These are phyloP conservation scores for Haemoproteus tartakovskyi DNA, from an alignment of 169 alveolate species.

Conservation along the genomic window DNA sequence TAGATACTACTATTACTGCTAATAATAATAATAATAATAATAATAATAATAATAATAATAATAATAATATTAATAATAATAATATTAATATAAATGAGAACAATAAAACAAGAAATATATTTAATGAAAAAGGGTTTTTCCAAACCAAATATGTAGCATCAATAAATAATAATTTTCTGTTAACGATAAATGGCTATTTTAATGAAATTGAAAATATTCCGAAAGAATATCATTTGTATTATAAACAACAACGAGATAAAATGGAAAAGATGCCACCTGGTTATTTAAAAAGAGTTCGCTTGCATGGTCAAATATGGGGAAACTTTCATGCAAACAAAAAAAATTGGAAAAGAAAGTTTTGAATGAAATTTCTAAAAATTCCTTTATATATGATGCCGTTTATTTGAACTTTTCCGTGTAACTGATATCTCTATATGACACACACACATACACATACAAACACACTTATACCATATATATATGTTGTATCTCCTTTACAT, in stretches of 20 bases:
- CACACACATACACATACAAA: too few species aligned
- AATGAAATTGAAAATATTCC: conserved; percentile 38
- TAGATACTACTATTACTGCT: too few species aligned
- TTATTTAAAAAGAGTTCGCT: conserved; percentile 38
- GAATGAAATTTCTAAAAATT: background rate
- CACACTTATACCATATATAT: too few species aligned
- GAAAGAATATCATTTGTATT: conserved; percentile 38
- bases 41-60: too few species aligned
- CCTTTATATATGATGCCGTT: too few species aligned
- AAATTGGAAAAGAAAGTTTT: conserved; percentile 62
- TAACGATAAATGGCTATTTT: conserved; percentile 29
- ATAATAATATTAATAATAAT: too few species aligned
- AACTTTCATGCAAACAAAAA: conserved; percentile 48
- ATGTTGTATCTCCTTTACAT: too few species aligned
- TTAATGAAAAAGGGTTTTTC: conserved; percentile 48
- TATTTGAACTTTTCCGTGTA: too few species aligned
- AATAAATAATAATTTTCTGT: conserved; percentile 6
- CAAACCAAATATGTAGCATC: conserved; percentile 58
- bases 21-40: too few species aligned
- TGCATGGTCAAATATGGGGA: conserved; percentile 64
- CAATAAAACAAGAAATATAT: conserved; percentile 3
- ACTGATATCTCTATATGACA: too few species aligned
- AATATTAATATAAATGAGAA: too few species aligned
- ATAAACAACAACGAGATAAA: conserved; percentile 35
- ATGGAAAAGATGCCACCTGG: conserved; percentile 65